Evolutionary conservation across 306 rosid species (phyloP).

Genomic region (Rosa rugosa): DNA sequence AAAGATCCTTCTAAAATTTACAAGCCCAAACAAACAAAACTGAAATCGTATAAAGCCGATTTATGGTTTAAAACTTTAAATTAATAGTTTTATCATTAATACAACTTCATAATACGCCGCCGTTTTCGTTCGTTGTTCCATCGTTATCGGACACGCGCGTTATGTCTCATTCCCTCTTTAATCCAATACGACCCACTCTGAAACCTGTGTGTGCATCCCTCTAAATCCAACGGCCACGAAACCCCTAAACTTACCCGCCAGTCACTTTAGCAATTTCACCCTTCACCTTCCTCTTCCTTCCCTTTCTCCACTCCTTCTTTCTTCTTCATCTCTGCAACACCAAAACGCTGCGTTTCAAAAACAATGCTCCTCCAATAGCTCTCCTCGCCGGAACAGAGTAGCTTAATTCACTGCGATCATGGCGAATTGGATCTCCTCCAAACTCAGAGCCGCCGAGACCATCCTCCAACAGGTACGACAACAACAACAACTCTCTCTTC

Average conservation of each 20-base stretch:
- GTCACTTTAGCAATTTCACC: conserved; percentile 8
- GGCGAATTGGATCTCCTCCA: conserved; percentile 98
- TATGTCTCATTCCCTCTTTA: background rate
- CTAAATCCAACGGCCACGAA: background rate
- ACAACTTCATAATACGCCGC: background rate
- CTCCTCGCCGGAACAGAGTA: background rate
- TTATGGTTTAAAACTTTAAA: no score
- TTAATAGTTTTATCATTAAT: no score
- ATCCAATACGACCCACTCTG: background rate
- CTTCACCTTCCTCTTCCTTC: background rate
- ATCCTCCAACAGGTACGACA: conserved; percentile 80
- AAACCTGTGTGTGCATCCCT: background rate
- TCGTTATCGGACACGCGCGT: background rate
- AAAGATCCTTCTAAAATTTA: no score
- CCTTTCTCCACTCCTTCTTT: no score
- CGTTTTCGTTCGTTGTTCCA: background rate
- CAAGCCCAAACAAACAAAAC: no score
- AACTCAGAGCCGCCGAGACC: conserved; percentile 92
- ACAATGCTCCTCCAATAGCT: conserved; percentile 18
- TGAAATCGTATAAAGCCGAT: no score
- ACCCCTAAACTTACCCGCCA: background rate
- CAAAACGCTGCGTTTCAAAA: conserved; percentile 19
- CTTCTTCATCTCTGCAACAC: background rate
- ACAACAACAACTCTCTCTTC: conserved; percentile 13
- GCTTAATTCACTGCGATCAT: conserved; percentile 35